Evolutionary conservation across 2,329 filamentous ascomycete species (phyloP).

Genomic region (Curvularia spicifera): DNA sequence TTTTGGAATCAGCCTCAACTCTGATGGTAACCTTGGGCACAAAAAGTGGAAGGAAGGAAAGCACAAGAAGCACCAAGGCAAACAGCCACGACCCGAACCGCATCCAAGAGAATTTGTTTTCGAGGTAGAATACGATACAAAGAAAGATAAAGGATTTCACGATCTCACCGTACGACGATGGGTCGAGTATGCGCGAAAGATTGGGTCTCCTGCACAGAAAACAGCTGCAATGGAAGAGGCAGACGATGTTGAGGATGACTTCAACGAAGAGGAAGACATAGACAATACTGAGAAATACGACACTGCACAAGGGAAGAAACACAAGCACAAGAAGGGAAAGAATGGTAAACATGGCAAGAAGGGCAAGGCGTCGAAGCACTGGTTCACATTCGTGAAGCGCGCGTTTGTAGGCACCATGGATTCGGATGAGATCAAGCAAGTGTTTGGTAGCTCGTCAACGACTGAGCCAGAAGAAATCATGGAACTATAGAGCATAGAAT

Average conservation of each 20-base stretch:
- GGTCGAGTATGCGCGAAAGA: conserved; percentile 78
- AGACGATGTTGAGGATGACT: conserved; percentile 25
- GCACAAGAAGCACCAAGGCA: conserved; percentile 64
- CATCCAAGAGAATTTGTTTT: conserved; percentile 71
- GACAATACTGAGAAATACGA: conserved; percentile 17
- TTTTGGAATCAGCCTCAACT: conserved; percentile 38
- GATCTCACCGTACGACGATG: conserved; percentile 87
- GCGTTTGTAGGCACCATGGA: conserved; percentile 80
- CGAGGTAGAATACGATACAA: conserved; percentile 86
- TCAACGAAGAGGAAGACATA: conserved; percentile 27
- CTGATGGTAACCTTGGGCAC: conserved; percentile 32
- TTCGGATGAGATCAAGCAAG: conserved; percentile 65
- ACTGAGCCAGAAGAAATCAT: conserved; percentile 19
- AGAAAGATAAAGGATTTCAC: conserved; percentile 74
- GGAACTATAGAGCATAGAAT: conserved; percentile 21
- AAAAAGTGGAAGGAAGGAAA: conserved; percentile 69
- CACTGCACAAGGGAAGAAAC: conserved; percentile 50
- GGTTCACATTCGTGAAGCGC: conserved; percentile 77
- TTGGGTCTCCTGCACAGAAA: conserved; percentile 62
- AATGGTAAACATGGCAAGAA: conserved; percentile 57
- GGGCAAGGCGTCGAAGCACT: conserved; percentile 65
- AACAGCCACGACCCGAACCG: conserved; percentile 57
- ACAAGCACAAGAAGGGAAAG: conserved; percentile 59
- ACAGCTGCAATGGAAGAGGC: conserved; percentile 18
- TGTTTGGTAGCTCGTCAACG: conserved; percentile 25